Evolutionary conservation across 1,284 basidiomycete genomes (phyloP).

Genomic region (Ustilago crameri): DNA sequence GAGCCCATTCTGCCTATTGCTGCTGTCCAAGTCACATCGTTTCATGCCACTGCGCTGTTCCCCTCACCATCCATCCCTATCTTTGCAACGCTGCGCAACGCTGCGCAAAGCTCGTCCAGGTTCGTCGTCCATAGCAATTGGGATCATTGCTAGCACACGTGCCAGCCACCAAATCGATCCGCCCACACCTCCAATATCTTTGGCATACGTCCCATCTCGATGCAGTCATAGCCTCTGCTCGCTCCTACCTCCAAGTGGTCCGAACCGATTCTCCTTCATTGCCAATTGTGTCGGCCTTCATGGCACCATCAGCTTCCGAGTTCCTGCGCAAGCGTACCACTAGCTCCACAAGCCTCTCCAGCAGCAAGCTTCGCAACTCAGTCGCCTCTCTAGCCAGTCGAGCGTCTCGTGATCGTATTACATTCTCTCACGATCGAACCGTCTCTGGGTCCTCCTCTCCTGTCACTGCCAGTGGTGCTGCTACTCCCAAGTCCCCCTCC

Average conservation of each 20-base stretch:
- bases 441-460: constrained; percentile 8
- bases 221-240: background rate
- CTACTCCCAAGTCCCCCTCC: constrained; percentile 3
- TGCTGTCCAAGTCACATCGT: background rate
- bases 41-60: no score
- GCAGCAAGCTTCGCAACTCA: constrained; percentile 19
- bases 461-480: constrained; percentile 9
- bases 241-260: background rate
- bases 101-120: no score
- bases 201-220: no score
- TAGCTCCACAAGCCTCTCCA: constrained; percentile 25
- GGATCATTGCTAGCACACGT: no score
- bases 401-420: constrained; percentile 24
- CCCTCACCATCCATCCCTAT: no score
- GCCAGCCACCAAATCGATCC: no score
- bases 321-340: constrained; percentile 37
- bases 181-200: no score
- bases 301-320: constrained; percentile 22
- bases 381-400: constrained; percentile 23
- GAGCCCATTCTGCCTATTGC: background rate
- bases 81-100: no score
- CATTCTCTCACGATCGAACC: constrained; percentile 11
- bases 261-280: no score
- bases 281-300: background rate
- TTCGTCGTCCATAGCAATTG: no score